Percentiles rank a stretch among this genome's conserved stretches.
Conservation (phyloP, 805 yeast genomes). For the Starmerella bacillaris region DNA sequence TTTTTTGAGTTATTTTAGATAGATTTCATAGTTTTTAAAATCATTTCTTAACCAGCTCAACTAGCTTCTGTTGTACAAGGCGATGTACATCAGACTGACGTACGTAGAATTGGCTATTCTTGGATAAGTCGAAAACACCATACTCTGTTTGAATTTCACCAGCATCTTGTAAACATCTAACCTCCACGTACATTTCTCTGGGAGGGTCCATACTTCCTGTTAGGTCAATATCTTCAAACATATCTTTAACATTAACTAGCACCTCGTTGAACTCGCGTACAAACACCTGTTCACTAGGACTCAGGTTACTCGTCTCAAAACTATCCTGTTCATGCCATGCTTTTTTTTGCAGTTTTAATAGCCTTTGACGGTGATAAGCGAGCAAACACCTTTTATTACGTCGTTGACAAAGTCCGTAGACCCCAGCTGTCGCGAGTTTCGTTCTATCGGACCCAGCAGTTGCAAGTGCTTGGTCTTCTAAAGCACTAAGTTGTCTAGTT, state of each 20-base stretch:
- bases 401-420: slow-evolving; percentile 58
- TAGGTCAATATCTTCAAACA: slow-evolving; percentile 65
- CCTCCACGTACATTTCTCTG: slow-evolving; percentile 77
- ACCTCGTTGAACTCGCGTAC: slow-evolving; percentile 50
- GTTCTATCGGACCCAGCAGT: slow-evolving; percentile 24
- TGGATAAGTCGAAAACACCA: slow-evolving; percentile 76
- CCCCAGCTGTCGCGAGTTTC: slow-evolving; percentile 29
- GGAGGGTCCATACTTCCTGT: slow-evolving; percentile 88
- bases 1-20: too few species aligned
- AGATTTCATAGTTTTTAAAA: too few species aligned
- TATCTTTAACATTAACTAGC: slow-evolving; percentile 57
- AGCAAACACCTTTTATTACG: slow-evolving; percentile 77
- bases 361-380: slow-evolving; percentile 62
- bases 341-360: slow-evolving; percentile 44
- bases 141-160: slow-evolving; percentile 96
- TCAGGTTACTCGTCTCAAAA: slow-evolving; percentile 31
- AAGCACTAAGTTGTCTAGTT: slow-evolving; percentile 26
- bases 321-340: slow-evolving; percentile 41
- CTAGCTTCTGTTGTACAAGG: slow-evolving; percentile 79
- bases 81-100: slow-evolving; percentile 88
- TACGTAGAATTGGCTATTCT: slow-evolving; percentile 86
- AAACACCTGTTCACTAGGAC: slow-evolving; percentile 68
- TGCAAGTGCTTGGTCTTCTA: slow-evolving; percentile 41
- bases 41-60: slow-evolving; percentile 42
- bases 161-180: slow-evolving; percentile 78